Conservation (phyloP, 179 eudicot species). For the Vitellaria paradoxa region DNA sequence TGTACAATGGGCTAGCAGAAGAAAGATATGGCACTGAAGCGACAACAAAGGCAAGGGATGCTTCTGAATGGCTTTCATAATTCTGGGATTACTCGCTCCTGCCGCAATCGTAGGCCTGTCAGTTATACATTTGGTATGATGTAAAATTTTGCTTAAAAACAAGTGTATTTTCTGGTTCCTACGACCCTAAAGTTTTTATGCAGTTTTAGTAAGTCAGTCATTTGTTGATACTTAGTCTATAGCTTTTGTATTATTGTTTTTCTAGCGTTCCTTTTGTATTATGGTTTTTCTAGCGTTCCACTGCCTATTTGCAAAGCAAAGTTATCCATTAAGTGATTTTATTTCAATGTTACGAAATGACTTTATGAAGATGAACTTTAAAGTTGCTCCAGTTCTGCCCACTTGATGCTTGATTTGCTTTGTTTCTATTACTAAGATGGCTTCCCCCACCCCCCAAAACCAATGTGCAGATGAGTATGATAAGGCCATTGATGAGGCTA, state of each 20-base stretch:
- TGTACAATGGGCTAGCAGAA: slow-evolving; percentile 42
- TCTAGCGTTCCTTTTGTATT: neutral
- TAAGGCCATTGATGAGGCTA: slow-evolving; percentile 69
- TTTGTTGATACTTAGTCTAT: neutral
- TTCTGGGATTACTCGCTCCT: slow-evolving; percentile 55
- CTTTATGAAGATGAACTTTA: neutral
- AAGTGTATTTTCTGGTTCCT: neutral
- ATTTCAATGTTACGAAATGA: neutral
- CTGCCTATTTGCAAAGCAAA: neutral
- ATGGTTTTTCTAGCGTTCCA: neutral
- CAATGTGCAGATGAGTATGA: slow-evolving; percentile 75
- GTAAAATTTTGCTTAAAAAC: neutral
- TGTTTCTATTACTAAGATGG: neutral
- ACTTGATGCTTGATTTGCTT: neutral
- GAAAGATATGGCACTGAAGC: slow-evolving; percentile 54
- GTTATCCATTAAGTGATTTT: neutral
- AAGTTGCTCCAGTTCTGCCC: neutral
- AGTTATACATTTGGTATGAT: slow-evolving; percentile 78
- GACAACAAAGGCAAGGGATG: slow-evolving; percentile 39
- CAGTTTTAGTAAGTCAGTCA: neutral
- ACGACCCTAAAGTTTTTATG: neutral
- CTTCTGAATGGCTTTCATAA: slow-evolving; percentile 32
- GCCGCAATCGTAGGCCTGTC: slow-evolving; percentile 62
- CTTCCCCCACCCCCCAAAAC: neutral
- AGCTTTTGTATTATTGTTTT: too few relatives aligned